phyloP scores from a whole-genome alignment of 208 protist genomes.

The Leishmania amazonensis region DNA sequence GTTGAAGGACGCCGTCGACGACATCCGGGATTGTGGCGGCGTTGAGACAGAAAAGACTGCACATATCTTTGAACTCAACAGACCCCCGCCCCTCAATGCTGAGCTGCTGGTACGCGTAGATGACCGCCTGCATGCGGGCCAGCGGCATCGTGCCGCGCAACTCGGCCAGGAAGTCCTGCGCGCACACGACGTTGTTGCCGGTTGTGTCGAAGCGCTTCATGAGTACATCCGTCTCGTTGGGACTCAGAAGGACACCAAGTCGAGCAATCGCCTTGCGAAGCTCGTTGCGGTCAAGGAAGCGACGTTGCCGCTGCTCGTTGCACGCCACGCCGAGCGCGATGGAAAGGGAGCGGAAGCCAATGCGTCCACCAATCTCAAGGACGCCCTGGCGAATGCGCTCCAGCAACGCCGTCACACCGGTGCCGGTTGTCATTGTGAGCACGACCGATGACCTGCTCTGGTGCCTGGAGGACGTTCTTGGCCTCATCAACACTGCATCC shows the following conservation, averaged over 20 bases:
- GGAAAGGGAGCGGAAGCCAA: slow-evolving; percentile 76
- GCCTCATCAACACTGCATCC: slow-evolving; percentile 5
- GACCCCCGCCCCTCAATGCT: slow-evolving; percentile 76
- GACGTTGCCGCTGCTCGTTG: slow-evolving; percentile 59
- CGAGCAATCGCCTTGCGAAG: slow-evolving; percentile 44
- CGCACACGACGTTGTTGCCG: slow-evolving; percentile 73
- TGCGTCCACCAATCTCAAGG: slow-evolving; percentile 61
- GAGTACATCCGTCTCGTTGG: slow-evolving; percentile 75
- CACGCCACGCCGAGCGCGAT: slow-evolving; percentile 73
- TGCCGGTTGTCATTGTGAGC: slow-evolving; percentile 47
- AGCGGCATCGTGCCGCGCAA: slow-evolving; percentile 78
- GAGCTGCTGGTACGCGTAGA: slow-evolving; percentile 72
- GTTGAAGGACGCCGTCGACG: slow-evolving; percentile 52
- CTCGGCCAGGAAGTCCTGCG: slow-evolving; percentile 79
- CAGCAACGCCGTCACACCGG: slow-evolving; percentile 46
- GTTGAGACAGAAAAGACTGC: slow-evolving; percentile 69
- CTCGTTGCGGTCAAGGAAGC: slow-evolving; percentile 45
- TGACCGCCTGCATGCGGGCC: slow-evolving; percentile 57
- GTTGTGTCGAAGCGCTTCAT: slow-evolving; percentile 73
- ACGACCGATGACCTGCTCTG: slow-evolving; percentile 12
- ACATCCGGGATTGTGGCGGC: slow-evolving; percentile 68
- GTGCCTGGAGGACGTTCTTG: slow-evolving; percentile 7
- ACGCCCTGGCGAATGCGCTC: slow-evolving; percentile 70
- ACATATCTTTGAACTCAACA: slow-evolving; percentile 79
- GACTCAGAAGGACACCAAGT: slow-evolving; percentile 60